phyloP scores from a whole-genome alignment of 2,329 filamentous ascomycete genomes.

The Lojkania enalia region DNA sequence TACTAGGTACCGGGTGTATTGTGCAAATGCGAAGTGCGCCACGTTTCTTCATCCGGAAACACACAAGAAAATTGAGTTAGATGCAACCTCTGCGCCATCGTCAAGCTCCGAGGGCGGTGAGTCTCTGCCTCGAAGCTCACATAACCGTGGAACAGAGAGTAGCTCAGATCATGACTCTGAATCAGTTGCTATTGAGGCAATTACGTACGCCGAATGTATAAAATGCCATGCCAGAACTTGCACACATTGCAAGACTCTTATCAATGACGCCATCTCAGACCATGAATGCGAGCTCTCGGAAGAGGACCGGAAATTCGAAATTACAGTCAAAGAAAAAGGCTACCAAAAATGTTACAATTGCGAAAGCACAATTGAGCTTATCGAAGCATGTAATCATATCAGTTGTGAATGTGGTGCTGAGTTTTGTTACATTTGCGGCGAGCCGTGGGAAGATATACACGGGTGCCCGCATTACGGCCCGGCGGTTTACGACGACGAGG shows the following conservation, averaged over 20 bases:
- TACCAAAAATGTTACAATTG: conserved; percentile 36
- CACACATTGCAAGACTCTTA: conserved; percentile 24
- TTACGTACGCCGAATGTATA: conserved; percentile 29
- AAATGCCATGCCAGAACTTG: conserved; percentile 29
- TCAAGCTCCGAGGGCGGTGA: too few species aligned
- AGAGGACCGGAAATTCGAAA: conserved; percentile 28
- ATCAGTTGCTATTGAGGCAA: neutral
- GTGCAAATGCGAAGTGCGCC: conserved; percentile 23
- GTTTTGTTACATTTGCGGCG: conserved; percentile 42
- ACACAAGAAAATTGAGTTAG: conserved; percentile 15
- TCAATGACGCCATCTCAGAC: conserved; percentile 9
- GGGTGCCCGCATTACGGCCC: conserved; percentile 38
- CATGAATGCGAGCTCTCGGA: conserved; percentile 30
- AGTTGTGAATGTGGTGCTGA: conserved; percentile 33
- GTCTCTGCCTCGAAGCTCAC: too few species aligned
- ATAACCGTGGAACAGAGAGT: too few species aligned
- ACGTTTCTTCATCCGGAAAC: conserved; percentile 27
- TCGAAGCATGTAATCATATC: conserved; percentile 41
- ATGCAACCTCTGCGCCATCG: too few species aligned
- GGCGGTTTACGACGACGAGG: conserved; percentile 32
- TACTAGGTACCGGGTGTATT: conserved; percentile 34
- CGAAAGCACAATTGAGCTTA: conserved; percentile 29
- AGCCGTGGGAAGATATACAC: conserved; percentile 32
- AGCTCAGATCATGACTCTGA: conserved; percentile 9
- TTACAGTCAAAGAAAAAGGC: conserved; percentile 25